Conservation (phyloP, 768 basidiomycete species). For the Collybia nuda region DNA sequence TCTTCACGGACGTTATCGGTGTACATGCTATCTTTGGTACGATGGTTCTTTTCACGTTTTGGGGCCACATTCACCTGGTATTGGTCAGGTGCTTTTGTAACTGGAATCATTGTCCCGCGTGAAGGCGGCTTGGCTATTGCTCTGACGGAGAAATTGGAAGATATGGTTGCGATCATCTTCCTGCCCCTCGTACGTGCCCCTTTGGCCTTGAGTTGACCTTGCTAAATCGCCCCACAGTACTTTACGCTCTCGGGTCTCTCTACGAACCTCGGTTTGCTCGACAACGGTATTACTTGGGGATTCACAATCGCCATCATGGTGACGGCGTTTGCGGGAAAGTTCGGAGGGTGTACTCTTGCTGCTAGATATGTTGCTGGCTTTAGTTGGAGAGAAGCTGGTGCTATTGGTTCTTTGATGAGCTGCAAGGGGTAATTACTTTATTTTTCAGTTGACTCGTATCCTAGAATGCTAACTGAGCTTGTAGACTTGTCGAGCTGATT, state of each 20-base stretch:
- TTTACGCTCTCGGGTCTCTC: constrained; percentile 91
- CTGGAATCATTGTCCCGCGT: constrained; percentile 80
- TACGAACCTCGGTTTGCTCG: constrained; percentile 82
- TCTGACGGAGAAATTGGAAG: constrained; percentile 95
- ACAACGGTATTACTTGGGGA: constrained; percentile 85
- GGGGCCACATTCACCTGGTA: not conserved
- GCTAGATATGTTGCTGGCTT: constrained; percentile 71
- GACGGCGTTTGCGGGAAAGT: constrained; percentile 86
- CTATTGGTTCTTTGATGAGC: constrained; percentile 92
- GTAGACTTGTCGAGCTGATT: constrained; percentile 86
- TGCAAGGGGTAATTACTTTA: constrained; percentile 75
- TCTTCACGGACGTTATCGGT: constrained; percentile 92
- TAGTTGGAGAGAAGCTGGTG: constrained; percentile 74
- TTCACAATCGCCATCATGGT: constrained; percentile 79
- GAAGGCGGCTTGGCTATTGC: constrained; percentile 85
- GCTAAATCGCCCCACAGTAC: constrained; percentile 49
- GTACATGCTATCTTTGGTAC: constrained; percentile 88
- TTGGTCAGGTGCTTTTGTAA: constrained; percentile 70
- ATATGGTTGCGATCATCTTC: constrained; percentile 89
- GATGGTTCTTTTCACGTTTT: constrained; percentile 8
- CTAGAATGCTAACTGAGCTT: not conserved
- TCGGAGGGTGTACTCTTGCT: constrained; percentile 77
- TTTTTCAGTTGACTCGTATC: not conserved
- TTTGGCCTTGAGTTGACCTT: not conserved
- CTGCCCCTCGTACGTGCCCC: constrained; percentile 63